These are phyloP conservation scores for Colletotrichum paranaense DNA, from an alignment of 2,329 filamentous ascomycete species.

Conservation along the genomic window DNA sequence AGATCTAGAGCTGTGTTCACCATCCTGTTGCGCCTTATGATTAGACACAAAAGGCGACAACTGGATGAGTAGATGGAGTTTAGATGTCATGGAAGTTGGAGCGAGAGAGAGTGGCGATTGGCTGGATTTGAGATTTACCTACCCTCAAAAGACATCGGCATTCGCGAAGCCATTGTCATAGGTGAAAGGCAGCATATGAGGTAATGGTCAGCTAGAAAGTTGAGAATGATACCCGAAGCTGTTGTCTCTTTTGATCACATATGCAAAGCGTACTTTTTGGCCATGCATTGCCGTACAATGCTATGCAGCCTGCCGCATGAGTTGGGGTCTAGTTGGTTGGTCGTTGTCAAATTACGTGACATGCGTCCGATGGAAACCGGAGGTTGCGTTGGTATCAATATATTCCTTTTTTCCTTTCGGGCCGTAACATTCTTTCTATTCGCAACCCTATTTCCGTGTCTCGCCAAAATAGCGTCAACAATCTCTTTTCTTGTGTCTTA, in stretches of 20 bases:
- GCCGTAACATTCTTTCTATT: neutral
- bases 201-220: slow-evolving; percentile 38
- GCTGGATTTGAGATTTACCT: slow-evolving; percentile 16
- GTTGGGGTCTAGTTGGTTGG: neutral
- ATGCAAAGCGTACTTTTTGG: neutral
- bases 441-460: neutral
- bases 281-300: neutral
- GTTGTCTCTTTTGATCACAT: slow-evolving; percentile 35
- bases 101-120: neutral
- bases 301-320: neutral
- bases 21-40: neutral
- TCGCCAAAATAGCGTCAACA: neutral
- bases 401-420: neutral
- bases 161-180: slow-evolving; percentile 4
- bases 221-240: slow-evolving; percentile 53
- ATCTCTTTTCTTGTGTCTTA: neutral
- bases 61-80: neutral
- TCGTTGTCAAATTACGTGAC: neutral
- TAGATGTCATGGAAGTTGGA: neutral
- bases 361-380: neutral
- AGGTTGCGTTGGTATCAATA: neutral
- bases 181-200: slow-evolving; percentile 27
- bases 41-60: neutral
- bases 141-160: neutral
- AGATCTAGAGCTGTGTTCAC: neutral